A percentile compares a stretch with the other conserved stretches of the same genome.
phyloP scores from a whole-genome alignment of 208 protist species.

The Giardia duodenalis region DNA sequence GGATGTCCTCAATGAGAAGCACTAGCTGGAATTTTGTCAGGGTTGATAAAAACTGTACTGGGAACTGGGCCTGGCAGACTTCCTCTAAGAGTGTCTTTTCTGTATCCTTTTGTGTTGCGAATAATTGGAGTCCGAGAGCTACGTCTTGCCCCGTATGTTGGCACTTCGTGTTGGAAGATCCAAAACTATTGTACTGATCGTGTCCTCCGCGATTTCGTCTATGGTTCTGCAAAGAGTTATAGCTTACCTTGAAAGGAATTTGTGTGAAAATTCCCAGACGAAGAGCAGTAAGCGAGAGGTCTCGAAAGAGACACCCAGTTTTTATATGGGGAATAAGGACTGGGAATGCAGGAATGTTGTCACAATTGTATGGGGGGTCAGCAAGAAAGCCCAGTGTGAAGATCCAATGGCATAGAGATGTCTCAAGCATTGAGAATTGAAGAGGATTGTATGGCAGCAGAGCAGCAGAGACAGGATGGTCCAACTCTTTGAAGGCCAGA shows the following conservation, averaged over 20 bases:
- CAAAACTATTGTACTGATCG: no score
- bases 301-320: not conserved
- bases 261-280: not conserved
- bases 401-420: not conserved
- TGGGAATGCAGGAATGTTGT: not conserved
- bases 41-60: no score
- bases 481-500: no score
- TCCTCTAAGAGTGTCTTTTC: no score
- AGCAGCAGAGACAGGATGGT: not conserved
- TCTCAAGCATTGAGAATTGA: not conserved
- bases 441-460: not conserved
- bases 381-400: not conserved
- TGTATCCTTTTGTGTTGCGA: no score
- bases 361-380: not conserved
- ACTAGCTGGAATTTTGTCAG: no score
- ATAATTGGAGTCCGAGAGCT: no score
- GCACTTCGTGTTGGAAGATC: no score
- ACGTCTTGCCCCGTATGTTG: no score
- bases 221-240: no score
- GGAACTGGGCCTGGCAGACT: no score
- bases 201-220: no score
- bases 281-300: not conserved
- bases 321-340: not conserved
- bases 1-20: not conserved
- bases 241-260: not conserved